Evolutionary conservation across 108 stramenopile genomes (phyloP).

Genomic region (Bacterosira constricta): DNA sequence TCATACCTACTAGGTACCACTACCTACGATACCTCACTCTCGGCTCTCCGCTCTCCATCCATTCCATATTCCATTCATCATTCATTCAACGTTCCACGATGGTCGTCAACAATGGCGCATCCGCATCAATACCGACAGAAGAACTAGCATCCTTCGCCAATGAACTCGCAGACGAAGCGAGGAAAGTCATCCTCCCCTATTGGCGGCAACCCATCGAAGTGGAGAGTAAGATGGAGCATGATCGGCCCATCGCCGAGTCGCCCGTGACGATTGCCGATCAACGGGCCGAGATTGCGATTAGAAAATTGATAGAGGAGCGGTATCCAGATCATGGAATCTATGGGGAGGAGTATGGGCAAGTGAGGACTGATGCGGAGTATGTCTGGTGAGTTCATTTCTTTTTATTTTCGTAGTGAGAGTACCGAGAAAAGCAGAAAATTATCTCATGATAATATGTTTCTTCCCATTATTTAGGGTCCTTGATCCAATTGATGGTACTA

Average conservation of each 20-base stretch:
- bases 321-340: slow-evolving; percentile 59
- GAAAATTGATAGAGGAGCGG: slow-evolving; percentile 47
- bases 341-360: slow-evolving; percentile 58
- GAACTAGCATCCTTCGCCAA: slow-evolving; percentile 51
- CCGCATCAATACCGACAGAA: slow-evolving; percentile 5
- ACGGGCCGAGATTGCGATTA: slow-evolving; percentile 51
- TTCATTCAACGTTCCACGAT: no score
- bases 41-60: no score
- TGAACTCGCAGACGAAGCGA: slow-evolving; percentile 53
- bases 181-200: slow-evolving; percentile 51
- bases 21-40: no score
- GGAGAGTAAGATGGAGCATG: slow-evolving; percentile 48
- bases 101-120: neutral
- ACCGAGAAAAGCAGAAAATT: neutral
- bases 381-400: slow-evolving; percentile 41
- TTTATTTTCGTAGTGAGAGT: neutral
- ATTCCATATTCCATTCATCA: no score
- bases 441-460: neutral
- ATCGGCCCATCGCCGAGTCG: slow-evolving; percentile 45
- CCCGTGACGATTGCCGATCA: slow-evolving; percentile 65
- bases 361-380: slow-evolving; percentile 52
- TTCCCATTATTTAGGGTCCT: slow-evolving; percentile 26
- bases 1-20: no score
- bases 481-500: slow-evolving; percentile 67
- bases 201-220: slow-evolving; percentile 55